Evolutionary conservation across 371 early-diverging fungal species (phyloP), one percentile per base, ranked within the genome.

Genomic region (Catenaria anguillulae): DNA sequence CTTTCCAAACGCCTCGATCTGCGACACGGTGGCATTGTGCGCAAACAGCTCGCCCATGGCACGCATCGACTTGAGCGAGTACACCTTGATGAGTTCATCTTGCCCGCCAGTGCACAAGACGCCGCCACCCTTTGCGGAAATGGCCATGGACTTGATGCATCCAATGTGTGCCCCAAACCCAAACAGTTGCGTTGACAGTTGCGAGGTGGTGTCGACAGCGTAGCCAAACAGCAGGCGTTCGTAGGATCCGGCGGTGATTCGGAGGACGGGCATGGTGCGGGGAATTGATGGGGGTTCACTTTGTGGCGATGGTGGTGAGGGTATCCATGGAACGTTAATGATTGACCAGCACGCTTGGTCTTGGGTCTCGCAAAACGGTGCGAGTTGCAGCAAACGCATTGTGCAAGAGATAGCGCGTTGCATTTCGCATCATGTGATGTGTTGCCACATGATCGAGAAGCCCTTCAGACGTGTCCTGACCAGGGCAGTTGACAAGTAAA

Each of bases 171-270:
- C 88, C 12, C 97, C 90, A 63, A 93, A 90, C 65, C 91, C 91
- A 77, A 94, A 97, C 31, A 84, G 70, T 12, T 93, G 91, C 35
- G 77, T 75, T 42, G 36, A 17, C 15, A 61, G 63, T 24, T 61
- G 60, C 61, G 70, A 72, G 29, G 72, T 75, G 77, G 81, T 80
- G 35, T 74, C 68, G 24, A 78, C 87, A 62, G 88, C 83, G 31
- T 95, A 75, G 33, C 98, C 98, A 67, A 92, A 96, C 31, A 97
- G 78, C 24, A 97, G 77, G 26, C 95, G 85, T 71, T 97, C 97
- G 71, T 97, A 97, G 34, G 93, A 88, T 60, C 98, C 98, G 5
- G 86, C 85, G 36, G 87, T 73, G 48, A 90, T 78, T 58, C 87
- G 72, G 63, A 91, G 42, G 24, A 36, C 15, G 35, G 40, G 58